A percentile compares a stretch with the other conserved stretches of the same genome.
Conservation (phyloP, 169 alveolate species). For the Eimeria necatrix region DNA sequence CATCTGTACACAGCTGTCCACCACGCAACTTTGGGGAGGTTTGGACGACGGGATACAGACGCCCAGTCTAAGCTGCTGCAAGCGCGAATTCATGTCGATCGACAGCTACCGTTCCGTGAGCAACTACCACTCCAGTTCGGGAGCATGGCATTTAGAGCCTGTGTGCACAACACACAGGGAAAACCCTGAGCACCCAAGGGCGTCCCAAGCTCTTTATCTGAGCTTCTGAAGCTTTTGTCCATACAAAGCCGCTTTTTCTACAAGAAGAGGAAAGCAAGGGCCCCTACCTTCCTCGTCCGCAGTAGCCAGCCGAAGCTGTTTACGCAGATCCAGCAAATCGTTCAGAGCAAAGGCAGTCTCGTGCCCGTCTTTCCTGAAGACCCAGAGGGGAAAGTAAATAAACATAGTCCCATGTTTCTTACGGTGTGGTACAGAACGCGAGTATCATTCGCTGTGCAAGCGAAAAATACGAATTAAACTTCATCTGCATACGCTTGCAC, state of each 20-base stretch:
- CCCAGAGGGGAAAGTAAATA: not conserved
- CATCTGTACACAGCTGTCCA: no score
- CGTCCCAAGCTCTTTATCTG: not conserved
- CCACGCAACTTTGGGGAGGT: no score
- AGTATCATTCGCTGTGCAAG: not conserved
- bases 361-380: slow-evolving; percentile 53
- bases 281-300: slow-evolving; percentile 16
- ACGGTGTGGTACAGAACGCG: no score
- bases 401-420: not conserved
- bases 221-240: not conserved
- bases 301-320: slow-evolving; percentile 40
- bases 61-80: no score
- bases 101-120: not conserved
- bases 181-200: not conserved
- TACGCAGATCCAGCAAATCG: slow-evolving; percentile 67
- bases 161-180: not conserved
- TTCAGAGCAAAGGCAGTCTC: not conserved
- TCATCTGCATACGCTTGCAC: not conserved
- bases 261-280: not conserved
- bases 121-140: slow-evolving; percentile 68
- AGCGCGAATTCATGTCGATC: no score
- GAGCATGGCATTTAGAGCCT: slow-evolving; percentile 41
- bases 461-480: not conserved
- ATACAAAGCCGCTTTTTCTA: not conserved
- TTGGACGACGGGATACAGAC: no score